These are phyloP conservation scores for Paraconiothyrium sp. DNA, from an alignment of 2,329 filamentous ascomycete genomes.

Conservation along the genomic window DNA sequence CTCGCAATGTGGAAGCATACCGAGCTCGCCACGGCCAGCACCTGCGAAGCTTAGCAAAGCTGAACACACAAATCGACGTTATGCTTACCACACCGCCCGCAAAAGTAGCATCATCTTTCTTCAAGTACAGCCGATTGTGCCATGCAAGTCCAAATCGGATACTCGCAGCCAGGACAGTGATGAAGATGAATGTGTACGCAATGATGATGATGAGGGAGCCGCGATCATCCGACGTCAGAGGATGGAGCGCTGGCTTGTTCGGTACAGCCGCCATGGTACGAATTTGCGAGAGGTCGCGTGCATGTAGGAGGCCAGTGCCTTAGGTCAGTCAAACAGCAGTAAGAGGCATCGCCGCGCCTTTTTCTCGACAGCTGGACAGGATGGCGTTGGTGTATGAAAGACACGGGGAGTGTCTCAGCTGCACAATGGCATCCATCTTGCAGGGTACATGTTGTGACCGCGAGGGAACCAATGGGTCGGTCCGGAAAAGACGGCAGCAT, in stretches of 20 bases:
- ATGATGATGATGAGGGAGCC: slow-evolving; percentile 26
- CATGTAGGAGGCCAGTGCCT: slow-evolving; percentile 6
- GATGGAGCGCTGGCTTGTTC: slow-evolving; percentile 18
- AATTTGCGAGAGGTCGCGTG: background rate
- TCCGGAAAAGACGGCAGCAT: slow-evolving; percentile 5
- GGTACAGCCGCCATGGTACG: slow-evolving; percentile 16
- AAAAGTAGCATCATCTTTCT: slow-evolving; percentile 24
- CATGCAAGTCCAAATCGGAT: slow-evolving; percentile 25
- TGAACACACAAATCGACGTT: background rate
- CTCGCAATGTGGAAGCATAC: slow-evolving; percentile 23
- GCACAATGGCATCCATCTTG: slow-evolving; percentile 18
- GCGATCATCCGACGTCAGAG: slow-evolving; percentile 21
- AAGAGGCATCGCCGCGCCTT: background rate
- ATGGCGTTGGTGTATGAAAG: slow-evolving; percentile 2
- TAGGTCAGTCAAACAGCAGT: background rate
- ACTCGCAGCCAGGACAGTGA: slow-evolving; percentile 17
- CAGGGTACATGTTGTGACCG: slow-evolving; percentile 1
- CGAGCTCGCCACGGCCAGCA: slow-evolving; percentile 20
- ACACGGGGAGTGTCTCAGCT: slow-evolving; percentile 7
- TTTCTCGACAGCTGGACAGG: background rate
- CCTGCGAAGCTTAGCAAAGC: slow-evolving; percentile 10
- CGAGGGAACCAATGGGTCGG: slow-evolving; percentile 1
- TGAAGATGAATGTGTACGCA: slow-evolving; percentile 25
- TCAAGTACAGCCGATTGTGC: slow-evolving; percentile 20
- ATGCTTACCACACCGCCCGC: slow-evolving; percentile 19